Evolutionary conservation across 2,329 filamentous ascomycete genomes (phyloP).

Genomic region (Exophiala viscosa): DNA sequence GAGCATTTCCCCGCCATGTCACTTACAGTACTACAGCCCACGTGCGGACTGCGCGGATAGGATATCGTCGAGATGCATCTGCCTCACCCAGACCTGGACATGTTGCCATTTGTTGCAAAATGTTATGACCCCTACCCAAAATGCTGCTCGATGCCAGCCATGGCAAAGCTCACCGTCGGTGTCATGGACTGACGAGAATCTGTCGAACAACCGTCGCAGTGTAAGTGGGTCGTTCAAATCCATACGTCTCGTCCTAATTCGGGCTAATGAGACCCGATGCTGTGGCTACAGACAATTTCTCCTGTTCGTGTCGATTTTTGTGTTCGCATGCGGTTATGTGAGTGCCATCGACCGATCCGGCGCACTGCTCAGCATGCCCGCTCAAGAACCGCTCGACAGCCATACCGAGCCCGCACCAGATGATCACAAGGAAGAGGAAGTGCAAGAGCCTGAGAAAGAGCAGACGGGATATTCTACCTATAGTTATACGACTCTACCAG

Average conservation of each 20-base stretch:
- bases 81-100: not conserved
- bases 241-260: not conserved
- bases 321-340: conserved; percentile 50
- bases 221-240: conserved; percentile 11
- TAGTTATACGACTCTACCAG: conserved; percentile 18
- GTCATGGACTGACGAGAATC: conserved; percentile 12
- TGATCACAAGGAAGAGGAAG: not conserved
- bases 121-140: not conserved
- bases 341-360: conserved; percentile 12
- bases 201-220: conserved; percentile 20
- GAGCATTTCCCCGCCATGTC: not conserved
- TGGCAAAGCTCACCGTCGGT: conserved; percentile 20
- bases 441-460: not conserved
- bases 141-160: conserved; percentile 16
- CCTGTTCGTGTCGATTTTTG: conserved; percentile 68
- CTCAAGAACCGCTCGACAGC: conserved; percentile 16
- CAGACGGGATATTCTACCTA: conserved; percentile 3
- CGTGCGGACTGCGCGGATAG: not conserved
- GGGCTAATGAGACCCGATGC: conserved; percentile 4
- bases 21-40: too few relatives aligned
- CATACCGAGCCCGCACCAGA: conserved; percentile 13
- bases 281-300: conserved; percentile 11
- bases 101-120: not conserved
- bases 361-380: conserved; percentile 4
- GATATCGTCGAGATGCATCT: not conserved